Evolutionary conservation across 2,329 filamentous ascomycete genomes (phyloP), one percentile per base, ranked within the genome.

Genomic region (Aspergillus sp.): DNA sequence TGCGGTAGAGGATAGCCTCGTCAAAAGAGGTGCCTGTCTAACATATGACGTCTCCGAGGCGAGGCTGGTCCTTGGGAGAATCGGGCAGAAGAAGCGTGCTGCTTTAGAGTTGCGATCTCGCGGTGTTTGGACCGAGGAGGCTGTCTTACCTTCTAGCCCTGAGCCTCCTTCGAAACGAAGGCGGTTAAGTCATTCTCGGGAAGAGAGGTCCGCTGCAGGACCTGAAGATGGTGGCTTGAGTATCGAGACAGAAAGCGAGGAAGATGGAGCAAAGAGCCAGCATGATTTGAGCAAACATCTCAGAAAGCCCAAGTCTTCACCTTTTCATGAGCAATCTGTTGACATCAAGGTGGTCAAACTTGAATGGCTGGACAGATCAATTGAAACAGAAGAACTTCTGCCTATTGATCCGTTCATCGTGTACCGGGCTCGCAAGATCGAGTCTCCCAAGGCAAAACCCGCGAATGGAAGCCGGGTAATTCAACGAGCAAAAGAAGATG

Each of bases 41-140:
- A 90, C 88, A 0, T 83, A 85, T 46, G 79, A 91, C 61, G 72
- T 85, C 41, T 72, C 74, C 10, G 85, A 91, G 63, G 89, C 89
- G 1, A 74, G 78, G 5, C 65, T 96, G 3, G 73, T 95, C 2
- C 62, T 97, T 28, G 89, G 86, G 2, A 88, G 83, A 52, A 76
- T 95, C 30, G 74, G 75, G 1, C 83, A 80, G 43, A 83, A 79
- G 51, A 77, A 81, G 55, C 78, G 91, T 12, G 88, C 88, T 1
- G 74, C 79, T 37, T 83, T 94, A 54, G 91, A 97, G 66, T 70
- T 97, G 48, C 77, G 88, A 42, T 76, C 79, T 6, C 76, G 80
- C 37, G 83, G 81, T 10, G 54, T 95, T 2, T 69, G 65, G 61
- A 71, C 69, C 34, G 62, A 74, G 40, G 65, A 73, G 39, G 42